phyloP scores from a whole-genome alignment of 2,329 filamentous ascomycete genomes.

The Fusarium heterosporum region DNA sequence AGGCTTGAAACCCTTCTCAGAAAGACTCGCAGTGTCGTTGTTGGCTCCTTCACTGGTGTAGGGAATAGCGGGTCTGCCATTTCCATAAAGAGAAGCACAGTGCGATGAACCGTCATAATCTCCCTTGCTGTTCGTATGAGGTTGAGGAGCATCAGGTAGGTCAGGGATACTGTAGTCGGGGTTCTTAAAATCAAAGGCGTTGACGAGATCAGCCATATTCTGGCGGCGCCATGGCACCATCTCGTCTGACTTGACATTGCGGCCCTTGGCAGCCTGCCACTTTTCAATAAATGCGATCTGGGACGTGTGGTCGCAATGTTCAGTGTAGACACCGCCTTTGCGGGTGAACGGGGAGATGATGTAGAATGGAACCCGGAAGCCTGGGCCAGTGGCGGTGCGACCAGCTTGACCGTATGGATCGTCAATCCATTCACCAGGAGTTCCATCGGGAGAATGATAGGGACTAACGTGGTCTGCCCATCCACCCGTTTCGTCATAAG shows the following conservation, averaged over 20 bases:
- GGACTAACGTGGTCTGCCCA: slow-evolving; percentile 17
- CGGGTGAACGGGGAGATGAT: slow-evolving; percentile 16
- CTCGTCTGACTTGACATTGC: neutral
- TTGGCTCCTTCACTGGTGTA: neutral
- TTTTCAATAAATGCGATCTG: neutral
- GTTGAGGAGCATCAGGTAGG: neutral
- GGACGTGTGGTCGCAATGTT: slow-evolving; percentile 15
- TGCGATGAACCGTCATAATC: slow-evolving; percentile 8
- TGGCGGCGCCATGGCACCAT: slow-evolving; percentile 13
- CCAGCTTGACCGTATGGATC: slow-evolving; percentile 10
- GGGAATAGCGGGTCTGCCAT: neutral
- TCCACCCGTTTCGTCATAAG: slow-evolving; percentile 9
- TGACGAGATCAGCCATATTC: slow-evolving; percentile 19
- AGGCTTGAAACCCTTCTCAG: slow-evolving; percentile 7
- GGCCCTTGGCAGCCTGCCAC: slow-evolving; percentile 21
- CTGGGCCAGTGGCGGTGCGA: neutral
- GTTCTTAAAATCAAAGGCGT: slow-evolving; percentile 14
- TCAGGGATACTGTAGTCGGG: neutral
- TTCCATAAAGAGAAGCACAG: neutral
- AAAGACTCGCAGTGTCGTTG: neutral
- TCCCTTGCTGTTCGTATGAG: neutral
- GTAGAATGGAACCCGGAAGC: slow-evolving; percentile 11
- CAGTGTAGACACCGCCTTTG: slow-evolving; percentile 14
- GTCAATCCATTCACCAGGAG: slow-evolving; percentile 15
- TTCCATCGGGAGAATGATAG: neutral